A percentile compares a stretch with the other conserved stretches of the same genome.
phyloP scores from a whole-genome alignment of 768 basidiomycete species.

The Amanita pallidorosea region DNA sequence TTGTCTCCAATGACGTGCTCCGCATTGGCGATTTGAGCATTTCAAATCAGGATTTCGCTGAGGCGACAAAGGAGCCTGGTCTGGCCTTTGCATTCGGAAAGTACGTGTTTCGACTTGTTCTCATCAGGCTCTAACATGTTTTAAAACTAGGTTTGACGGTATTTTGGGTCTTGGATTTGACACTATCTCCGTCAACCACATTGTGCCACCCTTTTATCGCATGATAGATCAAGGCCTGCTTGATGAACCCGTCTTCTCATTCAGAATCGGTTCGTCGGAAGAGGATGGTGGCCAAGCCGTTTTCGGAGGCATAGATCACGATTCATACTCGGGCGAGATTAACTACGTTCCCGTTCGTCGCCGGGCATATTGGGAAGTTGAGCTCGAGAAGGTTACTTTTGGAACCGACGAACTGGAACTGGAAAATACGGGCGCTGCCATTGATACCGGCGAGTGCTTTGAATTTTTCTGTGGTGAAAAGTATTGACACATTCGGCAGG shows the following conservation, averaged over 20 bases:
- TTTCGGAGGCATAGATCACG: conserved; percentile 82
- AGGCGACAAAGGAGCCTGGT: conserved; percentile 93
- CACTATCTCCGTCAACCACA: conserved; percentile 89
- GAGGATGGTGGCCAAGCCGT: conserved; percentile 83
- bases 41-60: conserved; percentile 78
- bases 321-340: conserved; percentile 73
- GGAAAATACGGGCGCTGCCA: conserved; percentile 88
- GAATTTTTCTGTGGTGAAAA: neutral
- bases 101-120: conserved; percentile 30
- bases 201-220: conserved; percentile 89
- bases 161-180: conserved; percentile 92
- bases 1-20: conserved; percentile 77
- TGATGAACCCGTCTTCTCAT: conserved; percentile 84
- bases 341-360: conserved; percentile 84
- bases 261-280: conserved; percentile 83
- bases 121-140: neutral
- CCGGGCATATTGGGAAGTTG: conserved; percentile 98
- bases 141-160: conserved; percentile 69
- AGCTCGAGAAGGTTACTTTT: conserved; percentile 77
- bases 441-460: conserved; percentile 61
- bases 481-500: conserved; percentile 30
- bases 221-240: conserved; percentile 80
- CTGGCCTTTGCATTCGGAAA: conserved; percentile 96
- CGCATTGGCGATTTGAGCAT: conserved; percentile 77
- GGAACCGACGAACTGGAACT: conserved; percentile 84